phyloP scores from a whole-genome alignment of 306 rosid species.

The Pueraria montana region DNA sequence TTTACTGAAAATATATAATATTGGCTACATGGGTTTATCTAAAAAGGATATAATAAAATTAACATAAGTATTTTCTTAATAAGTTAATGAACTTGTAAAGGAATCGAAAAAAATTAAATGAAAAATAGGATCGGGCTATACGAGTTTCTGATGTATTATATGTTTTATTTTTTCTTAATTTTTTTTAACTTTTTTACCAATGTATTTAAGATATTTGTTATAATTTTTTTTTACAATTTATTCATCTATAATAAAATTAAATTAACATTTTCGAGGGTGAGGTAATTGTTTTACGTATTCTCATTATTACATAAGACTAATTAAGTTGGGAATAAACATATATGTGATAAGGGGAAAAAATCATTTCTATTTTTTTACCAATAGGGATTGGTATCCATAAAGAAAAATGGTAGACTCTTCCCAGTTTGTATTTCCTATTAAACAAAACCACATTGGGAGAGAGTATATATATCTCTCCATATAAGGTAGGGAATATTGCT shows the following conservation, averaged over 20 bases:
- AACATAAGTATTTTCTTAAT: too few species aligned
- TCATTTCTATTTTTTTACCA: background rate
- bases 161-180: background rate
- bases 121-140: background rate
- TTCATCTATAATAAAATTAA: background rate
- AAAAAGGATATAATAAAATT: too few species aligned
- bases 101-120: background rate
- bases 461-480: background rate
- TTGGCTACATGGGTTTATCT: too few species aligned
- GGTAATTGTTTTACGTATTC: background rate
- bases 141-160: background rate
- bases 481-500: constrained; percentile 41
- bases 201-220: background rate
- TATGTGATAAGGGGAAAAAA: background rate
- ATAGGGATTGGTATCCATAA: background rate
- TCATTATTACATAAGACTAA: background rate
- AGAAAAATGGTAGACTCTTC: background rate
- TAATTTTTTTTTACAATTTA: background rate
- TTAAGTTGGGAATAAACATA: background rate
- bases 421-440: background rate
- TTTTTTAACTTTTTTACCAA: background rate
- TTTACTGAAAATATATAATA: too few species aligned
- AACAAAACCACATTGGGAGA: background rate
- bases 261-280: too few species aligned
- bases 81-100: background rate